Percentiles rank a stretch among this genome's conserved stretches.
Evolutionary conservation across 2,329 filamentous ascomycete species (phyloP).

Genomic region (Phialophora macrospora): DNA sequence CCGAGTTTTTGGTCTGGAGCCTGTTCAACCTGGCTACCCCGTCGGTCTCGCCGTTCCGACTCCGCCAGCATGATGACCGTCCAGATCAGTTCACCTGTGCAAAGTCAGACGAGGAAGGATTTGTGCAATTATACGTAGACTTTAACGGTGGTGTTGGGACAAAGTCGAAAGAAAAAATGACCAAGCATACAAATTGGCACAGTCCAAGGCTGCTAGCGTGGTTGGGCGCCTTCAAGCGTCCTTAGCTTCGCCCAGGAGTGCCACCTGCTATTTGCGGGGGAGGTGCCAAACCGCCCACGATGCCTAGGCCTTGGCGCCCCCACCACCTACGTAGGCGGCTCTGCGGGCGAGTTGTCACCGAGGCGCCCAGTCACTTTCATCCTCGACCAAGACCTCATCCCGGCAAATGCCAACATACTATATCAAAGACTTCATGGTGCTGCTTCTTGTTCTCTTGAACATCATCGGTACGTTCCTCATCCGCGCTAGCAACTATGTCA

Average conservation of each 20-base stretch:
- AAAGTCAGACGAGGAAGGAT: background rate
- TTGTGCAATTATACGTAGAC: background rate
- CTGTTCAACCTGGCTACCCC: background rate
- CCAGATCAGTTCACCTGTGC: background rate
- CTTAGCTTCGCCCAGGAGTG: background rate
- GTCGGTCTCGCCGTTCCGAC: background rate
- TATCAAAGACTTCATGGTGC: too few relatives aligned
- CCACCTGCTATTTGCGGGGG: too few relatives aligned
- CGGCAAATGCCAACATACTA: too few relatives aligned
- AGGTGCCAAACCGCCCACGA: too few relatives aligned
- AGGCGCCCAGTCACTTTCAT: too few relatives aligned
- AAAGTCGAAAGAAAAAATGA: background rate
- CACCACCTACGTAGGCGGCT: too few relatives aligned
- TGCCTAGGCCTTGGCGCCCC: too few relatives aligned
- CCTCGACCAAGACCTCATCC: too few relatives aligned
- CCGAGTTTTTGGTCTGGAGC: background rate
- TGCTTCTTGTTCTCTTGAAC: too few relatives aligned
- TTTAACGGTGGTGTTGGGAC: background rate
- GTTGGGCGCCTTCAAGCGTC: background rate
- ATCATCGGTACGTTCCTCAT: too few relatives aligned
- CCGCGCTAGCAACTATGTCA: too few relatives aligned
- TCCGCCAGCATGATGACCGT: background rate
- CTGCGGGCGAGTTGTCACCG: too few relatives aligned
- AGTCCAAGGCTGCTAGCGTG: background rate
- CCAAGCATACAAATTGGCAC: background rate